Conservation (phyloP, 148 eudicot genomes). For the Rheum nobile region DNA sequence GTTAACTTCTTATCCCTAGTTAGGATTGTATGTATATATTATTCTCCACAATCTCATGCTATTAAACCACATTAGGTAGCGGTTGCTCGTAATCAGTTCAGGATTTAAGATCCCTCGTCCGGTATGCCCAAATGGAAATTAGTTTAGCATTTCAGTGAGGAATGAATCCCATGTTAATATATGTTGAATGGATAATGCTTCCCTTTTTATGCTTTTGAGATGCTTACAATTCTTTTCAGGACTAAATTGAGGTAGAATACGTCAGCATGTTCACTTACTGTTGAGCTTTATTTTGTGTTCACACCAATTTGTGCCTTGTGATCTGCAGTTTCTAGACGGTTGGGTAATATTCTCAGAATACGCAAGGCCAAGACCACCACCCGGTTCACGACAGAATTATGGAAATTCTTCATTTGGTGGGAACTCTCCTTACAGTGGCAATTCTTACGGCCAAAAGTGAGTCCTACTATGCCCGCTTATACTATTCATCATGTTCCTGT, state of each 20-base stretch:
- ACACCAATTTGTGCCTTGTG: background rate
- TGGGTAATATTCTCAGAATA: constrained; percentile 88
- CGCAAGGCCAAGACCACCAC: constrained; percentile 40
- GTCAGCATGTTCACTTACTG: background rate
- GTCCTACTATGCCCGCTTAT: background rate
- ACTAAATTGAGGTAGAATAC: background rate
- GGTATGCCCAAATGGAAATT: too few species aligned
- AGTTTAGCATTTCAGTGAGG: background rate
- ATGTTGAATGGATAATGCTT: background rate
- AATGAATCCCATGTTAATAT: background rate
- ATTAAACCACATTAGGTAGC: background rate
- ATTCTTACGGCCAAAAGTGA: constrained; percentile 10
- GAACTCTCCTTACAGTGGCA: constrained; percentile 18
- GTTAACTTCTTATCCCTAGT: constrained; percentile 3
- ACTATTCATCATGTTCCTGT: background rate
- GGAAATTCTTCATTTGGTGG: constrained; percentile 1
- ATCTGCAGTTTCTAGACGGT: constrained; percentile 69
- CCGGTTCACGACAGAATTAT: constrained; percentile 19
- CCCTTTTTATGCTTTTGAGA: background rate
- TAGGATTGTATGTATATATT: background rate
- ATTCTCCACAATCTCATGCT: background rate
- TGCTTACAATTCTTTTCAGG: background rate
- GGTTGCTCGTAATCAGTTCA: background rate
- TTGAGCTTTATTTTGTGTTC: background rate
- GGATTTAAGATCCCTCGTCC: too few species aligned